Evolutionary conservation across 768 basidiomycete species (phyloP), one percentile per base, ranked within the genome.

Genomic region (Sarcodon sp.): DNA sequence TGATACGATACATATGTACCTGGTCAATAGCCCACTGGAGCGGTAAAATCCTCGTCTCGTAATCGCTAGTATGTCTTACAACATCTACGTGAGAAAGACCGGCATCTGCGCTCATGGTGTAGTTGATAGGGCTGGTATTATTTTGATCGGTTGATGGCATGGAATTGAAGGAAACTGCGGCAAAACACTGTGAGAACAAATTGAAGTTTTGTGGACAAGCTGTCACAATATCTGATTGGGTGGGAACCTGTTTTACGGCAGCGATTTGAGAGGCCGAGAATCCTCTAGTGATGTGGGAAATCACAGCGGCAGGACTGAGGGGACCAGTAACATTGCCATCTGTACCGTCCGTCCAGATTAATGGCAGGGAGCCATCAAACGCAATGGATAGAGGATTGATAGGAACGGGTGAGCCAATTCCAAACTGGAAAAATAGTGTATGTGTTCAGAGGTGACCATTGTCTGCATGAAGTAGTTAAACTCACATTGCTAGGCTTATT

Each of bases 11-110:
- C 16, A 12, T 13, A 45, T 74, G 27, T 51, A 80, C 84, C 58
- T 75, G 68, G 54, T 89, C 87, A 34, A 89, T 66, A 8, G 84
- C 81, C 73, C 85, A 80, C 52, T 89, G 87, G 16, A 89, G 53
- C 1, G 87, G 87, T 13, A 89, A 58, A 32, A 86, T 69, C 43
- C 80, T 65, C 47, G 65, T 65, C 60, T 87, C 83, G 53, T 80
- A 77, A 61, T 85, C 83, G 50, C 82, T 80, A 3, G 64, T 73
- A 56, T 86, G 84, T 15, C 67, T 64, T 16, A 68, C 66, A 0
- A 86, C 86, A 54, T 89, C 73, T 52, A 87, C 75, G 51, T 76
- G 74, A 16, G 59, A 54, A 13, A 87, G 64, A 9, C 85, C 84
- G 3, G 66, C 70, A 59, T 88, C 87, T 0, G 77, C 80, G 34